Conservation (phyloP, 805 yeast species). For the Saccharomyces kudriavzevii region DNA sequence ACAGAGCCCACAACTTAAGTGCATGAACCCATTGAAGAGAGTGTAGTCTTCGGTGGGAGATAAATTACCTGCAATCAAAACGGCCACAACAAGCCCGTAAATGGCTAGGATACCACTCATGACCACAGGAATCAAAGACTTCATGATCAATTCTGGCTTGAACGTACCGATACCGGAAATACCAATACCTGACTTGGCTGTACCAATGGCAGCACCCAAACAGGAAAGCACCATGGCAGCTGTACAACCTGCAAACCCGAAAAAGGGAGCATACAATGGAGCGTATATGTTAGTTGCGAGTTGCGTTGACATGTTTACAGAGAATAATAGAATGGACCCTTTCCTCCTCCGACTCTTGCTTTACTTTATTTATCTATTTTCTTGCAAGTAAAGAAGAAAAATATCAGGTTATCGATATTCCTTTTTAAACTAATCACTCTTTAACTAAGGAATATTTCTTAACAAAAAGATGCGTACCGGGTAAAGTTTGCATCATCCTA, state of each 20-base stretch:
- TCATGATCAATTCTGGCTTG: conserved; percentile 95
- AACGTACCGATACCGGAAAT: conserved; percentile 96
- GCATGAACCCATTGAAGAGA: conserved; percentile 95
- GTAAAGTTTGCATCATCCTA: neutral
- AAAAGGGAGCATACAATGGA: conserved; percentile 92
- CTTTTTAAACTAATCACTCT: neutral
- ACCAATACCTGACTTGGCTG: conserved; percentile 97
- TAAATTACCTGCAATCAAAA: conserved; percentile 84
- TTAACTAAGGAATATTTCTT: neutral
- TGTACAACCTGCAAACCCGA: conserved; percentile 96
- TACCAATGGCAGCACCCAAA: conserved; percentile 98
- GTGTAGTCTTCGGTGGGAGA: conserved; percentile 75
- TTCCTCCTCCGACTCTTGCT: neutral
- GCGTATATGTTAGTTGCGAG: conserved; percentile 45
- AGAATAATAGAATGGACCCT: neutral
- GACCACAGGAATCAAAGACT: conserved; percentile 90
- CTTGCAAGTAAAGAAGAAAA: neutral
- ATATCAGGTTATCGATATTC: neutral
- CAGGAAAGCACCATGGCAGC: conserved; percentile 86
- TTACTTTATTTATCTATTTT: neutral
- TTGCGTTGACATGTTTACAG: neutral
- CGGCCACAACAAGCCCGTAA: conserved; percentile 94
- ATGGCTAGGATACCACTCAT: conserved; percentile 97
- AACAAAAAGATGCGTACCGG: neutral
- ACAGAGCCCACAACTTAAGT: conserved; percentile 87